Base-by-base conservation (phyloP, 2,329 filamentous ascomycete species). In the Nigrospora sphaerica region DNA sequence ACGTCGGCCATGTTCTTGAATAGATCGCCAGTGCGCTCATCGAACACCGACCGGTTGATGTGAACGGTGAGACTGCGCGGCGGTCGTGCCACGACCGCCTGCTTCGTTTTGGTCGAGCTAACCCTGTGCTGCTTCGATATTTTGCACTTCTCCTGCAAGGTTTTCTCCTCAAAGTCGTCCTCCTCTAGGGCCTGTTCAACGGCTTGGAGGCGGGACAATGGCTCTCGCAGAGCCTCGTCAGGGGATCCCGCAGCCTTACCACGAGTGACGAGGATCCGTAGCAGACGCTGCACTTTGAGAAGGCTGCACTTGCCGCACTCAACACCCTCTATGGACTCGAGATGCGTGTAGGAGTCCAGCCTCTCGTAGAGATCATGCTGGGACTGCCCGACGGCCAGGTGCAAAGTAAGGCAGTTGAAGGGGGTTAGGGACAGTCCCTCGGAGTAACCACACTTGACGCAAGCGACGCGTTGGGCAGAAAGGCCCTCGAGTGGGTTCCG, bases 291-390 rank as follows among this genome's bases (percentile, higher is more conserved):
- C 16, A 70, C 68, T 46, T 77, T 77, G 10, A 91, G 65, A 2
- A 96, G 75, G 0, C 92, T 95, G 65, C 93, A 98, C 57, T 92
- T 95, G 14, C 84, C 80, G 64, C 93, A 98, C 59, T 96, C 86
- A 2, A 97, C 91, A 0, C 88, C 89, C 54, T 89, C 83, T 47
- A 98, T 95, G 2, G 78, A 74, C 61, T 97, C 93, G 10, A 96
- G 74, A 12, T 82, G 79, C 28, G 88, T 93, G 61, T 92, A 95
- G 18, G 89, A 83, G 60, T 95, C 85, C 17, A 98, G 69, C 46
- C 89, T 85, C 49, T 93, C 84, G 47, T 83, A 81, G 0, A 97
- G 68, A 50, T 89, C 79, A 58, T 91, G 88, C 16, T 76, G 71
- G 31, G 66, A 61, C 52, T 73, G 75, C 41, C 76, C 74, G 6